Base-by-base conservation (phyloP, 345 rosid genomes). In the Reutealis trisperma region DNA sequence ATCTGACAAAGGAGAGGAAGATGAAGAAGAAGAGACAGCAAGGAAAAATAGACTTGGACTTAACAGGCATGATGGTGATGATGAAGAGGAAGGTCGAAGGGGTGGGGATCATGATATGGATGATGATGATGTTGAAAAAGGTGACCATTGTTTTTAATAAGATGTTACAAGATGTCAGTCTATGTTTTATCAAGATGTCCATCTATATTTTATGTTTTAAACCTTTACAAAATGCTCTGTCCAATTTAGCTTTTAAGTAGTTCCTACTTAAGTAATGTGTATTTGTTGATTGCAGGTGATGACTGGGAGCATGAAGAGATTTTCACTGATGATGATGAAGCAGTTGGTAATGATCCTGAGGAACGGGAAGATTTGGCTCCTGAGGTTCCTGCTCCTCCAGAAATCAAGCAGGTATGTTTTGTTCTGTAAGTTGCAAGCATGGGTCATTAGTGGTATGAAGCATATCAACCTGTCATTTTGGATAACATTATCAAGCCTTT, bases 221-320 rank as follows among this genome's bases (percentile, higher is more conserved):
- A 13, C 59, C 12, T 70, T 18, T 30, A 5, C 27, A 1, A 74
- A 51, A 18, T 32, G 21, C 18, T 27, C 30, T 32, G 7, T 34
- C n/a, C 14, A 24, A 67, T 55, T 67, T 57, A 18, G 19, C 18
- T 77, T 70, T 70, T 45, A 18, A 25, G 67, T 27, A 18, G 49
- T 37, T 66, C 59, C 42, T 9, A 21, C 45, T 30, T 58, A 30
- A 24, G 21, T 9, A 4, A 59, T 2, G 24, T 64, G 71, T 74
- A 57, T 75, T 82, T 72, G 22, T 63, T 79, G 58, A 60, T 72
- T 70, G 41, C 77, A 93, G 99, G 99, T 74, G 99, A 92, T 87
- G 99, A 93, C 70, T 93, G 99, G 97, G 99, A 96, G 86, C 99
- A 96, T 75, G 99, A 96, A 81, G 99, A 96, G 65, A 93, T 92